Conservation (phyloP, 169 alveolate species). For the Cryptosporidium baileyi region DNA sequence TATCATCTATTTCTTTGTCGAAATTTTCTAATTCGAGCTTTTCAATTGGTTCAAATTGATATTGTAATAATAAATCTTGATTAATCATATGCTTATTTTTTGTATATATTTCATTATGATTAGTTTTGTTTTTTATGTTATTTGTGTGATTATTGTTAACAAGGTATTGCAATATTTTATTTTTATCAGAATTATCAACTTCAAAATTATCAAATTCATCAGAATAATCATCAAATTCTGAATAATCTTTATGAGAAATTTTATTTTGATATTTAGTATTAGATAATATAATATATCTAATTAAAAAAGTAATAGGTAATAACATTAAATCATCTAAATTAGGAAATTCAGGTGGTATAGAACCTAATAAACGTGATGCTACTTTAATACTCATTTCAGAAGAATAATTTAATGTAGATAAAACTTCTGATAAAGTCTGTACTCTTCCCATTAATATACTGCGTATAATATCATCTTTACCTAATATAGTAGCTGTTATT, state of each 20-base stretch:
- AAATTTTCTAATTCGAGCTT: too few species aligned
- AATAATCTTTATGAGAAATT: neutral
- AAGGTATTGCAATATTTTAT: too few species aligned
- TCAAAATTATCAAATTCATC: neutral
- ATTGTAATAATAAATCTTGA: too few species aligned
- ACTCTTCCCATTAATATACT: constrained; percentile 39
- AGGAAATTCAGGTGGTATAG: constrained; percentile 63
- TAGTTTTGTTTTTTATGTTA: too few species aligned
- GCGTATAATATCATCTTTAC: constrained; percentile 28
- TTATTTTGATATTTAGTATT: neutral
- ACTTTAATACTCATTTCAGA: constrained; percentile 19
- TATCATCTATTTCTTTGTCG: too few species aligned
- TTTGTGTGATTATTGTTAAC: too few species aligned
- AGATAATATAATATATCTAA: constrained; percentile 19
- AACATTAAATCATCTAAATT: constrained; percentile 57
- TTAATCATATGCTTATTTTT: too few species aligned
- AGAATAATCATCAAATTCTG: neutral
- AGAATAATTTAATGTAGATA: constrained; percentile 32
- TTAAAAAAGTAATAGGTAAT: constrained; percentile 28
- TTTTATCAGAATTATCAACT: neutral
- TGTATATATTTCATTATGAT: too few species aligned
- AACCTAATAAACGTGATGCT: constrained; percentile 41
- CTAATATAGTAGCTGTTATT: constrained; percentile 55
- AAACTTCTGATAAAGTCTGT: constrained; percentile 62
- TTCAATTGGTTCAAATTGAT: too few species aligned